Base-by-base conservation (phyloP, 2,329 filamentous ascomycete species). In the Phaeophleospora eucalypticola region DNA sequence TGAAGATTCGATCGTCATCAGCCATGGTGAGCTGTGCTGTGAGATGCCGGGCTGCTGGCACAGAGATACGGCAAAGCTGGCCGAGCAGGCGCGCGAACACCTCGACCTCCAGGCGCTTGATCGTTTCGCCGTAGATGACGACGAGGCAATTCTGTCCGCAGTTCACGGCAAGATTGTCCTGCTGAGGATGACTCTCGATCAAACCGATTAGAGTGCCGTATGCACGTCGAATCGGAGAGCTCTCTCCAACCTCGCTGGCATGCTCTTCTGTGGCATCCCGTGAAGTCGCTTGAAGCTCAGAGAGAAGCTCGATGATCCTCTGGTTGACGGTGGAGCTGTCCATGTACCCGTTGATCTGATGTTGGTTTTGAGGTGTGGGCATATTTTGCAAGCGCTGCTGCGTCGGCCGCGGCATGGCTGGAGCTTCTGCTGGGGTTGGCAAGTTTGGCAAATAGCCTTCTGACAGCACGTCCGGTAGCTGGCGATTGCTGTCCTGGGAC, bases 361-460 rank as follows among this genome's bases (percentile, higher is more conserved):
- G 58, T 35, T 60, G 57, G 14, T 66, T 53, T 29, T 64, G 65
- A 20, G 64, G 61, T 17, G 58, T 58, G 45, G 69, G 66, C 34
- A 68, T 58, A 38, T 55, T 62, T 47, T 68, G 70, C 14, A 72
- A 61, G 34, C 71, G 69, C 54, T 75, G 76, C 56, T 81, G 77
- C 14, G 75, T 73, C 54, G 79, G 74, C 53, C 81, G 77, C 36
- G 81, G 79, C 46, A 84, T 70, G 17, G 78, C 79, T 37, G 81
- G 80, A 40, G 76, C 75, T 52, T 83, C 80, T 36, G 80, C 80
- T 14, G 81, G 81, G 2, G 79, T 82, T 4, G 80, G 78, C 36
- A 84, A 68, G 56, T 77, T 83, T 1, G 81, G 79, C 50, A 84
- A 76, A 49, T 81, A 82, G 21, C 76, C 71, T 54, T 84, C 81